Evolutionary conservation across 2,329 filamentous ascomycete species (phyloP).

Genomic region (Sclerotinia minor): DNA sequence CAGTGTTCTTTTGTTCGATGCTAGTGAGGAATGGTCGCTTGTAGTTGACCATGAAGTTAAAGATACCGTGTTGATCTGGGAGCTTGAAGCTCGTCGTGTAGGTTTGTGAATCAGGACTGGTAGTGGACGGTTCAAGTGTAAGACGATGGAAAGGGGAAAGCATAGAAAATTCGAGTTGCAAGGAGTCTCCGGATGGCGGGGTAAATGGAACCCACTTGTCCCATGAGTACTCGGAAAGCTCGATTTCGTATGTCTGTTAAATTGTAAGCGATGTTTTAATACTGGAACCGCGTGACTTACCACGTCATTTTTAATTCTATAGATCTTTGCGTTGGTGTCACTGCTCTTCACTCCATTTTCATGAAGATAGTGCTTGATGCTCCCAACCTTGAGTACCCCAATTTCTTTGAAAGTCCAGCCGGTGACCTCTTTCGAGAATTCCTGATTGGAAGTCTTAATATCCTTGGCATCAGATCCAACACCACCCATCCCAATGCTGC

Average conservation of each 20-base stretch:
- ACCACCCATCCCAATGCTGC: constrained; percentile 44
- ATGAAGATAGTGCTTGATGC: constrained; percentile 73
- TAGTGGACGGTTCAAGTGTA: constrained; percentile 59
- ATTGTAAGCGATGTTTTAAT: constrained; percentile 26
- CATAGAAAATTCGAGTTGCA: constrained; percentile 99
- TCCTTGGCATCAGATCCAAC: constrained; percentile 52
- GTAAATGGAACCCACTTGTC: constrained; percentile 74
- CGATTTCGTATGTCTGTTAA: constrained; percentile 53
- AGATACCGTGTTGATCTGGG: constrained; percentile 98
- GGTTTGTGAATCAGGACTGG: constrained; percentile 66
- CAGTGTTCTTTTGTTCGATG: constrained; percentile 90
- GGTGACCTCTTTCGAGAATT: constrained; percentile 81
- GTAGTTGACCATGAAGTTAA: constrained; percentile 97
- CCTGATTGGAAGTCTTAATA: constrained; percentile 71
- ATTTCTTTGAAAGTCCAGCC: constrained; percentile 96
- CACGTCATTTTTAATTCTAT: constrained; percentile 94
- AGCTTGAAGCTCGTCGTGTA: constrained; percentile 76
- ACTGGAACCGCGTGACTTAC: constrained; percentile 58
- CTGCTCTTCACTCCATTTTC: constrained; percentile 54
- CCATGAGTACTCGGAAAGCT: constrained; percentile 80
- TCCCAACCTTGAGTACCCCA: constrained; percentile 82
- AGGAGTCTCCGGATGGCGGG: constrained; percentile 65
- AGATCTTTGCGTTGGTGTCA: constrained; percentile 77
- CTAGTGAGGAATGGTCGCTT: constrained; percentile 89
- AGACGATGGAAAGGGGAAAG: constrained; percentile 95